Conservation (phyloP, 73 alveolate genomes). For the Tetrahymena thermophila region DNA sequence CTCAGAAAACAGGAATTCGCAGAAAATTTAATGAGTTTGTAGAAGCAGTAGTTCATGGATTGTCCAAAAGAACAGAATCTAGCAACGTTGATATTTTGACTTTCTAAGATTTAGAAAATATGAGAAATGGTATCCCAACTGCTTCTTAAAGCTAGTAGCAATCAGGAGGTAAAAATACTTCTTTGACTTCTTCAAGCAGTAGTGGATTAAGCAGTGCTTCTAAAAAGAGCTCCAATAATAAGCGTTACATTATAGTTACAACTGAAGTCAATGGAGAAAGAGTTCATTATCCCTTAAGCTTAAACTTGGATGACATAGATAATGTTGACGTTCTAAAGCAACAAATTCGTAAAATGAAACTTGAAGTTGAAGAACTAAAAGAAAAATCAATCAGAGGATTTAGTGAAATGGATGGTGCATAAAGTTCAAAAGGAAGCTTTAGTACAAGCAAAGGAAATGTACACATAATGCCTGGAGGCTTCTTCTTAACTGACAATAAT, state of each 20-base stretch:
- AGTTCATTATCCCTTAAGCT: background rate
- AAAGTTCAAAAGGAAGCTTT: background rate
- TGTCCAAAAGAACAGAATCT: background rate
- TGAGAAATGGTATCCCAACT: background rate
- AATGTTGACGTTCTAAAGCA: background rate
- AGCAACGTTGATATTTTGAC: background rate
- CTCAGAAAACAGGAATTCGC: background rate
- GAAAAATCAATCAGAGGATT: background rate
- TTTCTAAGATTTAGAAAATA: background rate
- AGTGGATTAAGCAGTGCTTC: constrained; percentile 1
- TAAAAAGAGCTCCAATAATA: background rate
- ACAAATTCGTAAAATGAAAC: background rate
- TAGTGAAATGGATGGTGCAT: background rate
- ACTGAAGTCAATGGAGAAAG: background rate
- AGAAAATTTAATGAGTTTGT: background rate
- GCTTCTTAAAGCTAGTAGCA: background rate
- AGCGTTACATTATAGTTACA: background rate
- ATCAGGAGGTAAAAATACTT: background rate
- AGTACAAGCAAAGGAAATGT: background rate
- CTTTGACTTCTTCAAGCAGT: background rate
- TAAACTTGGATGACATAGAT: background rate
- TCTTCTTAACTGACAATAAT: background rate
- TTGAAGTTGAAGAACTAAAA: background rate
- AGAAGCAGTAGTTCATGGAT: background rate
- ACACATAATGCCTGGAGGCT: background rate